Conservation (phyloP, 768 basidiomycete species). For the Trichaptum fuscoviolaceum region DNA sequence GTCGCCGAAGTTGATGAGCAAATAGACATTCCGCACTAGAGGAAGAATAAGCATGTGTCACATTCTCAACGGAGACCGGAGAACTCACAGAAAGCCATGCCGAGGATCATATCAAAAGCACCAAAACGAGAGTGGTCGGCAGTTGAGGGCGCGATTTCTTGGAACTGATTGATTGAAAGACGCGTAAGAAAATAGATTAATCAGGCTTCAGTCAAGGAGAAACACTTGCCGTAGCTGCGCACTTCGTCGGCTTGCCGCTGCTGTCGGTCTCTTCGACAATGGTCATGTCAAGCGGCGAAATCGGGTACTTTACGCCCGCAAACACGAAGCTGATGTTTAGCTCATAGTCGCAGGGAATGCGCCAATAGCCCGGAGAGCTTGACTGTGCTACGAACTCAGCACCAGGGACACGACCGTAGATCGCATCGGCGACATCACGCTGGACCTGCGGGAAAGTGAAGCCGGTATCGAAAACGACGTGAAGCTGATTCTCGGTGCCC, state of each 20-base stretch:
- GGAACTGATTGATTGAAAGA: conserved; percentile 19
- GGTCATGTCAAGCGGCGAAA: conserved; percentile 30
- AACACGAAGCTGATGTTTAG: conserved; percentile 31
- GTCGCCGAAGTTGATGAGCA: conserved; percentile 32
- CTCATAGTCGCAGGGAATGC: conserved; percentile 27
- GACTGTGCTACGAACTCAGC: conserved; percentile 20
- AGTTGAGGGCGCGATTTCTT: conserved; percentile 20
- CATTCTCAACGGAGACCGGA: neutral
- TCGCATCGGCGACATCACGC: conserved; percentile 25
- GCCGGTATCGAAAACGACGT: conserved; percentile 25
- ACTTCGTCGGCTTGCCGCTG: conserved; percentile 22
- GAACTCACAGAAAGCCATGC: conserved; percentile 32
- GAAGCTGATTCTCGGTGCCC: conserved; percentile 18
- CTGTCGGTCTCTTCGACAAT: conserved; percentile 20
- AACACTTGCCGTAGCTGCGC: conserved; percentile 24
- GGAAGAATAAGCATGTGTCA: conserved; percentile 2
- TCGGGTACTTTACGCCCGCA: conserved; percentile 25
- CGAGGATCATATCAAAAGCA: conserved; percentile 29
- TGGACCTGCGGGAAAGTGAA: conserved; percentile 31
- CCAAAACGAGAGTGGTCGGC: conserved; percentile 9
- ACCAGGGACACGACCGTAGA: conserved; percentile 28
- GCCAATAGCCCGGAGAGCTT: conserved; percentile 23
- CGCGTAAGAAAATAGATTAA: neutral
- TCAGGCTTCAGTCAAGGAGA: neutral
- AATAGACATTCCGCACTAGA: conserved; percentile 33